Percentiles rank a stretch among this genome's conserved stretches.
Evolutionary conservation across 805 yeast genomes (phyloP).

Genomic region (Myxozyma melibiosi): DNA sequence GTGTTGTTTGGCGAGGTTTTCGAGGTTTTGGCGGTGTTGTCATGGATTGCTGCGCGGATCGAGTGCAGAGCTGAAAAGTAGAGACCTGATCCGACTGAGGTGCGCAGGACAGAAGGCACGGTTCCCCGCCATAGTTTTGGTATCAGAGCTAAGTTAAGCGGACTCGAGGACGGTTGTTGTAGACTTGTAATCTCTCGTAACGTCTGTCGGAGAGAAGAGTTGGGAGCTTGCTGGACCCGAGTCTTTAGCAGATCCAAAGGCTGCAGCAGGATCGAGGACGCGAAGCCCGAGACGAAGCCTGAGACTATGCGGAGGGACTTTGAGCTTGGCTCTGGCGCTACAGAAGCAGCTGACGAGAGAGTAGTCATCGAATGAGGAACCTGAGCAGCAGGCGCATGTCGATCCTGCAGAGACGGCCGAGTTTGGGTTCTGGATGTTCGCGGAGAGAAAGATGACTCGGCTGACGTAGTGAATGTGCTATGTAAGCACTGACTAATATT

Average conservation of each 20-base stretch:
- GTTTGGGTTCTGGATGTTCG: too few species aligned
- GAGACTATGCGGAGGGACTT: conserved; percentile 54
- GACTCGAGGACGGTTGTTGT: background rate
- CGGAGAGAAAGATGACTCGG: too few species aligned
- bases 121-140: conserved; percentile 85
- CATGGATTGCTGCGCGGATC: conserved; percentile 47
- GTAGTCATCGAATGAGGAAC: conserved; percentile 5
- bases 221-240: conserved; percentile 64
- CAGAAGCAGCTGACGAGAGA: background rate
- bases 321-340: background rate
- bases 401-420: too few species aligned
- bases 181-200: conserved; percentile 8
- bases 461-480: too few species aligned
- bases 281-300: conserved; percentile 82
- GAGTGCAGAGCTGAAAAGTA: conserved; percentile 74
- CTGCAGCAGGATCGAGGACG: conserved; percentile 78
- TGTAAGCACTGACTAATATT: too few species aligned
- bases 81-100: conserved; percentile 87
- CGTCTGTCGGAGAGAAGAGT: conserved; percentile 7
- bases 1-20: background rate
- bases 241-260: conserved; percentile 91
- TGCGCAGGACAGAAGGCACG: conserved; percentile 83
- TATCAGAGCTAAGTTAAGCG: conserved; percentile 18
- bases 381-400: too few species aligned
- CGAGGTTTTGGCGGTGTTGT: background rate